Conservation (phyloP, 805 yeast species). For the Spathaspora boniae region DNA sequence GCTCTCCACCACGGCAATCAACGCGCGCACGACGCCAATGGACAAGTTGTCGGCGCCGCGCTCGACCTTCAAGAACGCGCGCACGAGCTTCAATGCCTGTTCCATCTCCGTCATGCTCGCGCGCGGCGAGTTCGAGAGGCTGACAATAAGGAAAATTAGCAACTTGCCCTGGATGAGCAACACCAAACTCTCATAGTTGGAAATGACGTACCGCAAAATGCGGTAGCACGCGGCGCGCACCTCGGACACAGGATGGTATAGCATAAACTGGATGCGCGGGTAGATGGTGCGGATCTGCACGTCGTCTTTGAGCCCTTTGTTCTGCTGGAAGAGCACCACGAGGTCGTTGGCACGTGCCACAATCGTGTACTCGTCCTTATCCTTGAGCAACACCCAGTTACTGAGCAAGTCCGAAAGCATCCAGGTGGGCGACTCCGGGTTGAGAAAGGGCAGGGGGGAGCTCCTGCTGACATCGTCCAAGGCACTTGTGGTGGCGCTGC, state of each 20-base stretch:
- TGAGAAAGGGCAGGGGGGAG: too few relatives aligned
- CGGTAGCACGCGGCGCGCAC: constrained; percentile 76
- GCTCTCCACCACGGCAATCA: constrained; percentile 61
- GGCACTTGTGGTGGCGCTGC: too few relatives aligned
- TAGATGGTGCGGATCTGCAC: constrained; percentile 57
- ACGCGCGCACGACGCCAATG: constrained; percentile 61
- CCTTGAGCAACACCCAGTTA: constrained; percentile 41
- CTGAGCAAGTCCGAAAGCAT: constrained; percentile 59
- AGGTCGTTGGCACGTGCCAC: constrained; percentile 47
- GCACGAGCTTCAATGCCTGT: constrained; percentile 69
- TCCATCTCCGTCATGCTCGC: constrained; percentile 60
- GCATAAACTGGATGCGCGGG: constrained; percentile 54
- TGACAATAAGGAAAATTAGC: constrained; percentile 59
- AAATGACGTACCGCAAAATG: constrained; percentile 61
- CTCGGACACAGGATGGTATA: constrained; percentile 54
- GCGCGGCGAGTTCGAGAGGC: constrained; percentile 54
- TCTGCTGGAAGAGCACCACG: constrained; percentile 17
- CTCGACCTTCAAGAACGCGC: constrained; percentile 54
- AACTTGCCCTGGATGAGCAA: constrained; percentile 52
- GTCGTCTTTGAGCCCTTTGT: constrained; percentile 63
- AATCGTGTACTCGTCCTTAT: constrained; percentile 45
- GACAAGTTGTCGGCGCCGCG: constrained; percentile 52
- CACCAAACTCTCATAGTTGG: constrained; percentile 51
- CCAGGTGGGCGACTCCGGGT: constrained; percentile 46
- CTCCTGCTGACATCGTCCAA: too few relatives aligned